phyloP scores from a whole-genome alignment of 2,329 filamentous ascomycete species.

The Claviceps sp. region DNA sequence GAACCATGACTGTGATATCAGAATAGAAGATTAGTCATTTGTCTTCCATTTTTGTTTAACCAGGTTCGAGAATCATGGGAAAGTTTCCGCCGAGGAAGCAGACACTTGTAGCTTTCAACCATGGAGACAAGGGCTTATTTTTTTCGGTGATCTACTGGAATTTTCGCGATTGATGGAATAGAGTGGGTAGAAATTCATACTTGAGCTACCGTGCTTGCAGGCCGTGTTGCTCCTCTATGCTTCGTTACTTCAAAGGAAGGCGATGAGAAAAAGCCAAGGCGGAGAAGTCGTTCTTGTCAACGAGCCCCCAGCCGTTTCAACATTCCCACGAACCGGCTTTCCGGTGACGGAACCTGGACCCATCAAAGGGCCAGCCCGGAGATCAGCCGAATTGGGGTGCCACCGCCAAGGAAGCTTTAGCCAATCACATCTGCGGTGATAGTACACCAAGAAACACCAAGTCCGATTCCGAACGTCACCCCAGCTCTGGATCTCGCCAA shows the following conservation, averaged over 20 bases:
- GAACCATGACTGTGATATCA: constrained; percentile 22
- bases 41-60: background rate
- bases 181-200: background rate
- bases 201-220: background rate
- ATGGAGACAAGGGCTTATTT: background rate
- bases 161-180: background rate
- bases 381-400: background rate
- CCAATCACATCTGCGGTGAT: too few relatives aligned
- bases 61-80: background rate
- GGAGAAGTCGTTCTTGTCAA: too few relatives aligned
- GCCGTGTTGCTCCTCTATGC: background rate
- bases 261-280: background rate
- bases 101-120: background rate
- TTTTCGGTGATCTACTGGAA: background rate
- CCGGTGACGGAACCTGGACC: background rate
- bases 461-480: too few relatives aligned
- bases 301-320: too few relatives aligned
- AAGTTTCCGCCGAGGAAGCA: background rate
- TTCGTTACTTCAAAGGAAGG: background rate
- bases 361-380: background rate
- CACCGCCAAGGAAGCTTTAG: too few relatives aligned
- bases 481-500: background rate
- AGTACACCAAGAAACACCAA: too few relatives aligned
- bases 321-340: background rate
- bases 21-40: background rate